Percentiles rank a stretch among this genome's conserved stretches.
Evolutionary conservation across 1,284 basidiomycete species (phyloP).

Genomic region (Apiotrichum gracile): DNA sequence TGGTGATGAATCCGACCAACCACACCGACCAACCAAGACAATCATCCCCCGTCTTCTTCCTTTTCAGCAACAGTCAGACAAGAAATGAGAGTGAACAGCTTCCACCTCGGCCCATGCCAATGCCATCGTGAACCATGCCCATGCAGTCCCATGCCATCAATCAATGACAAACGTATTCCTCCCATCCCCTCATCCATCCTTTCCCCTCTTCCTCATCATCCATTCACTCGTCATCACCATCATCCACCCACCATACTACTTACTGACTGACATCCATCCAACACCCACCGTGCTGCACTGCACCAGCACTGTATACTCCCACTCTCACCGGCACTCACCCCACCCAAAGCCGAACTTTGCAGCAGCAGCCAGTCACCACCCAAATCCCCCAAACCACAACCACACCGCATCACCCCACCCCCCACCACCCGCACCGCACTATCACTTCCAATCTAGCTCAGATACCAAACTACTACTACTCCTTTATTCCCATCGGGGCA

Average conservation of each 20-base stretch:
- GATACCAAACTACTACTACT: background rate
- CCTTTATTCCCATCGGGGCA: background rate
- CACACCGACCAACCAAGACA: too few species aligned
- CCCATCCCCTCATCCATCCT: background rate
- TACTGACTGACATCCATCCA: background rate
- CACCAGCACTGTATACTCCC: background rate
- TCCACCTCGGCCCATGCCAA: too few species aligned
- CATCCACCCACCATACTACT: background rate
- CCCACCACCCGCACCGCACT: background rate
- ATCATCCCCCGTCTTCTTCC: too few species aligned
- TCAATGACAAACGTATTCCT: too few species aligned
- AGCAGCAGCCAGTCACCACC: background rate
- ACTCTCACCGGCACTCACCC: background rate
- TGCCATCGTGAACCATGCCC: too few species aligned
- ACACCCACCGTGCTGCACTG: background rate
- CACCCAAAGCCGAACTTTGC: background rate
- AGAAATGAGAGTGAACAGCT: too few species aligned
- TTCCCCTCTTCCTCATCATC: background rate
- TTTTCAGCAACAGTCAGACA: too few species aligned
- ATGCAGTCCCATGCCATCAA: too few species aligned
- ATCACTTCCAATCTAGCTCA: too few species aligned
- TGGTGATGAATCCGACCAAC: too few species aligned
- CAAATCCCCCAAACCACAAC: background rate
- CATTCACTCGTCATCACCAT: background rate
- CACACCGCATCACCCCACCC: background rate